Evolutionary conservation across 345 rosid species (phyloP), one percentile per base, ranked within the genome.

Genomic region (Conringia planisiliqua): DNA sequence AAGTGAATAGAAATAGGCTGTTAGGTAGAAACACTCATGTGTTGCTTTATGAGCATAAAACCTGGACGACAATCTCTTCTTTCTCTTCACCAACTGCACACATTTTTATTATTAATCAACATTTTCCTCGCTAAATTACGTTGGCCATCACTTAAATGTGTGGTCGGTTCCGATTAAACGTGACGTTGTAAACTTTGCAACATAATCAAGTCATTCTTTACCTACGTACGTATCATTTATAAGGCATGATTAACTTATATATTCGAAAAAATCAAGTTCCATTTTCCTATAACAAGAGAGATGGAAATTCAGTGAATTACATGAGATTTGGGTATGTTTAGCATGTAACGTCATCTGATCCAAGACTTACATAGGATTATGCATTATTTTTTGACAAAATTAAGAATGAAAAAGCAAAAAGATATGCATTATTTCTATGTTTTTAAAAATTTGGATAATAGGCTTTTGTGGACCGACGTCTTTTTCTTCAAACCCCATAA

Each of bases 11-110:
- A 70, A 57, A 77, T 65, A 77, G 72, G 72, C 62, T 57, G 72
- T 71, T 77, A 71, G 76, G 76, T 77, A 65, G 62, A 71, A 71
- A 62, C 83, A 77, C 80, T 79, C 82, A 80, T 84, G 86, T 72
- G 70, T 52, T 80, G 86, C 84, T 84, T 83, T 82, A 77, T 73
- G 82, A 63, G 83, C 87, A 80, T 86, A 83, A 83, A 88, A 85
- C 88, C 88, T 82, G 75, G 88, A 83, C 72, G 68, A 50, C 46
- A 66, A 44, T 44, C 40, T 27, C 43, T 60, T 68, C 11, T 61
- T 58, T 24, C 57, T 38, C 72, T 52, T 71, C 62, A 64, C 72
- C 76, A 64, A 77, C 72, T 70, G n/a, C 62, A 36, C 75, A 43
- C 48, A 36, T 26, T 70, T 56, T 52, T 6, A 39, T 64, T 55